Evolutionary conservation across 78 protist genomes (phyloP).

Genomic region (Dictyostelium firmibasis): DNA sequence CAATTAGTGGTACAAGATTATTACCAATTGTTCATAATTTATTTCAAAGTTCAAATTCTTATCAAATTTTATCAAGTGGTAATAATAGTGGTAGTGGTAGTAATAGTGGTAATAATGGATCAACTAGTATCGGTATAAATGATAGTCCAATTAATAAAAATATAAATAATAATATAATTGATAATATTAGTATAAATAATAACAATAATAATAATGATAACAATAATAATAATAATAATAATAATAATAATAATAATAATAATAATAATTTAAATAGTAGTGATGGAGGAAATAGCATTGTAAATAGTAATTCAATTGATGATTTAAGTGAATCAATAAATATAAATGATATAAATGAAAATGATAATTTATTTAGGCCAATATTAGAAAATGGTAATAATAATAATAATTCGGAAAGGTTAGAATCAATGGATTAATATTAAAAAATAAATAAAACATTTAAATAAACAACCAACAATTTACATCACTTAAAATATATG

Average conservation of each 20-base stretch:
- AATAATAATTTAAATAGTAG: neutral
- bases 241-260: neutral
- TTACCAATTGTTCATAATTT: constrained; percentile 11
- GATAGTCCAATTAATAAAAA: neutral
- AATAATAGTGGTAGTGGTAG: neutral
- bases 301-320: neutral
- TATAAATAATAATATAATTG: neutral
- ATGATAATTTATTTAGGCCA: neutral
- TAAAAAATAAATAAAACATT: neutral
- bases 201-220: neutral
- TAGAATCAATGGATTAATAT: neutral
- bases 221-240: neutral
- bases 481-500: too few relatives aligned
- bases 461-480: too few relatives aligned
- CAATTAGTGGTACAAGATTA: constrained; percentile 22
- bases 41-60: neutral
- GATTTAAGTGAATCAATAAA: neutral
- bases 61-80: constrained; percentile 1
- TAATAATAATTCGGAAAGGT: neutral
- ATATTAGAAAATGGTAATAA: neutral
- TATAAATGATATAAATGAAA: neutral
- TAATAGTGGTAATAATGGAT: neutral
- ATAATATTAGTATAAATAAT: neutral
- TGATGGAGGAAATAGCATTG: neutral
- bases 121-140: neutral